These are phyloP conservation scores for Tylopilus balloui DNA, from an alignment of 768 basidiomycete species.

Conservation along the genomic window DNA sequence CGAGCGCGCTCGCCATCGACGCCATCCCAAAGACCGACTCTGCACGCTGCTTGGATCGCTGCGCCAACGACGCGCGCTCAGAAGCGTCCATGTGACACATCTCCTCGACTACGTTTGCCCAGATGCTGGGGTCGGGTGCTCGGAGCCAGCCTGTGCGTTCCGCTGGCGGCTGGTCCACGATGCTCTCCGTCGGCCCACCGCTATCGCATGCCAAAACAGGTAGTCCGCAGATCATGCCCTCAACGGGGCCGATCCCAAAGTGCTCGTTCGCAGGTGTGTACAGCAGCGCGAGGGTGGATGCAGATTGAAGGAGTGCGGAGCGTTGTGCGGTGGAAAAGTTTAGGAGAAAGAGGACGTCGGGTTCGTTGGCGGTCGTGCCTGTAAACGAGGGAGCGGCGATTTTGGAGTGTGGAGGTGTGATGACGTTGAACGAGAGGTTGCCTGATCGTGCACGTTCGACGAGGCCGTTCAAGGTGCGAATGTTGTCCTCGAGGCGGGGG, in stretches of 20 bases:
- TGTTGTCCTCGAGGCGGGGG: slow-evolving; percentile 79
- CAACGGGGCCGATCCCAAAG: slow-evolving; percentile 94
- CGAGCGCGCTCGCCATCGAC: slow-evolving; percentile 61
- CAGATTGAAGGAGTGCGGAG: slow-evolving; percentile 66
- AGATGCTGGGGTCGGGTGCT: slow-evolving; percentile 53
- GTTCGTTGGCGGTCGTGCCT: slow-evolving; percentile 32
- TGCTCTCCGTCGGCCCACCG: slow-evolving; percentile 89
- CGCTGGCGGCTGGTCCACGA: slow-evolving; percentile 41
- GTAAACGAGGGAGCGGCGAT: slow-evolving; percentile 39
- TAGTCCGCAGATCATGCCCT: slow-evolving; percentile 89
- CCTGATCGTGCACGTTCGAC: slow-evolving; percentile 52
- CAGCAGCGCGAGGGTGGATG: slow-evolving; percentile 67
- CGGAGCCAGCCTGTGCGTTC: slow-evolving; percentile 77
- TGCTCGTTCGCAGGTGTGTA: slow-evolving; percentile 97
- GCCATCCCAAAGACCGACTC: slow-evolving; percentile 68
- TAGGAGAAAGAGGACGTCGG: slow-evolving; percentile 81
- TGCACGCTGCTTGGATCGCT: slow-evolving; percentile 58
- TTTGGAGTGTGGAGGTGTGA: slow-evolving; percentile 44
- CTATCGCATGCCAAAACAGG: slow-evolving; percentile 85
- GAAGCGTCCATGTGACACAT: slow-evolving; percentile 39
- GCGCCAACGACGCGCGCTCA: slow-evolving; percentile 38
- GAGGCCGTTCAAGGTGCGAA: slow-evolving; percentile 59
- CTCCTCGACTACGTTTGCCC: slow-evolving; percentile 65
- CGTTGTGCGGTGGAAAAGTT: slow-evolving; percentile 88
- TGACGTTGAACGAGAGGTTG: slow-evolving; percentile 55